A percentile compares a stretch with the other conserved stretches of the same genome.
Conservation (phyloP, 139 green algal genomes). For the Astrephomene gubernaculifera region DNA sequence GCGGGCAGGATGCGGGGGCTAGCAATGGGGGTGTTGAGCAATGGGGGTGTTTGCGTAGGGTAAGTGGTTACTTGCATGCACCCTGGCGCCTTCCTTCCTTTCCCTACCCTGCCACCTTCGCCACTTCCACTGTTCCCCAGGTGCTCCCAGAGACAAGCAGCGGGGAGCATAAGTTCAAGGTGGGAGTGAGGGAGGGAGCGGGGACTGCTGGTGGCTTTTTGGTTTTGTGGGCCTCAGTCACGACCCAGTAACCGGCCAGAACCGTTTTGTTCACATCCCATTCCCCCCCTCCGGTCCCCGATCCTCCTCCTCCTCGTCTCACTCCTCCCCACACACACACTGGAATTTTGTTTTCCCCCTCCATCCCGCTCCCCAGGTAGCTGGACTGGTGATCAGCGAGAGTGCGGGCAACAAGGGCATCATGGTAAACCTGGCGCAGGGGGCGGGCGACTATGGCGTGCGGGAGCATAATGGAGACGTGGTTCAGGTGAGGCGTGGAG, state of each 20-base stretch:
- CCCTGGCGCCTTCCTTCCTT: not conserved
- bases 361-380: not conserved
- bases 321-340: not conserved
- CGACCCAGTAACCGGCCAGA: too few relatives aligned
- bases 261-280: not conserved
- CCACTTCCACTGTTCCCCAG: not conserved
- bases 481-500: conserved; percentile 1
- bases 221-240: too few relatives aligned
- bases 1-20: too few relatives aligned
- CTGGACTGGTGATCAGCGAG: conserved; percentile 6
- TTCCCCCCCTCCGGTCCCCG: not conserved
- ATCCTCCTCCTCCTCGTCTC: not conserved
- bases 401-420: not conserved
- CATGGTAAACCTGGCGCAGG: not conserved
- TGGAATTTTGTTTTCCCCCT: too few relatives aligned
- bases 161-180: conserved; percentile 41
- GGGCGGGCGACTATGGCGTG: not conserved
- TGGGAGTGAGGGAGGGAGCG: not conserved
- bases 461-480: conserved; percentile 21
- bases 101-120: not conserved
- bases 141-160: not conserved
- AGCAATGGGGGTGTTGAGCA: too few relatives aligned
- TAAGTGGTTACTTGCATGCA: too few relatives aligned
- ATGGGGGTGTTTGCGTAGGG: too few relatives aligned
- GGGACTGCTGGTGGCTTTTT: too few relatives aligned